phyloP scores from a whole-genome alignment of 2,329 filamentous ascomycete genomes.

The Apiospora phragmitis region DNA sequence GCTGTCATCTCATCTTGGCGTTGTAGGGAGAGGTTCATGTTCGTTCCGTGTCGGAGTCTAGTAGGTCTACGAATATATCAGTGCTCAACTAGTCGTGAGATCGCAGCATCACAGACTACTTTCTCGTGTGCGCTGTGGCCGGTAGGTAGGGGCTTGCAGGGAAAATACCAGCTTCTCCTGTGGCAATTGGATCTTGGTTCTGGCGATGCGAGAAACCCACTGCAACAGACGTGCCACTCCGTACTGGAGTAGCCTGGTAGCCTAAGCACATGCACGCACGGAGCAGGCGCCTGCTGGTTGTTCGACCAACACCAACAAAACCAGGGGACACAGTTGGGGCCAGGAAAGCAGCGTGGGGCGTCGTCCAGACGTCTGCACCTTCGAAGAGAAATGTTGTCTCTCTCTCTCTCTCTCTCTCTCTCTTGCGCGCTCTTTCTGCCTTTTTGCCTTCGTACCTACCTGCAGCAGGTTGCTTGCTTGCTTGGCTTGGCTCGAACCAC shows the following conservation, averaged over 20 bases:
- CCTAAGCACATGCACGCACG: neutral
- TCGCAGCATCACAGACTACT: neutral
- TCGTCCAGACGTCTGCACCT: neutral
- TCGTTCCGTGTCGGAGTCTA: neutral
- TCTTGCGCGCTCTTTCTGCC: neutral
- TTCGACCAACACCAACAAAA: neutral
- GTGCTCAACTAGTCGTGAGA: neutral
- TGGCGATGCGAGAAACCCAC: neutral
- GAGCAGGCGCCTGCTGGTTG: neutral
- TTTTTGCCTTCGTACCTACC: neutral
- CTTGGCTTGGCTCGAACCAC: neutral
- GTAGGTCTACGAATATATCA: neutral
- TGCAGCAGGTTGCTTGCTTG: neutral
- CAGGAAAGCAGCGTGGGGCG: neutral
- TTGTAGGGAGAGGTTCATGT: neutral
- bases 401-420: neutral
- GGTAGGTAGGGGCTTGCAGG: neutral
- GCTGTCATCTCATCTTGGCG: neutral
- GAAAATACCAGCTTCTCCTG: neutral
- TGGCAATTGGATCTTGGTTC: neutral
- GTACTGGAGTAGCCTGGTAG: neutral
- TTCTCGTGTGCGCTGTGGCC: neutral
- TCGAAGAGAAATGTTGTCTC: neutral
- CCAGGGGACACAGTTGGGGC: neutral
- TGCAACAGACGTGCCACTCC: neutral